phyloP scores from a whole-genome alignment of 2,329 filamentous ascomycete genomes.

The Cladosporium sphaerospermum region DNA sequence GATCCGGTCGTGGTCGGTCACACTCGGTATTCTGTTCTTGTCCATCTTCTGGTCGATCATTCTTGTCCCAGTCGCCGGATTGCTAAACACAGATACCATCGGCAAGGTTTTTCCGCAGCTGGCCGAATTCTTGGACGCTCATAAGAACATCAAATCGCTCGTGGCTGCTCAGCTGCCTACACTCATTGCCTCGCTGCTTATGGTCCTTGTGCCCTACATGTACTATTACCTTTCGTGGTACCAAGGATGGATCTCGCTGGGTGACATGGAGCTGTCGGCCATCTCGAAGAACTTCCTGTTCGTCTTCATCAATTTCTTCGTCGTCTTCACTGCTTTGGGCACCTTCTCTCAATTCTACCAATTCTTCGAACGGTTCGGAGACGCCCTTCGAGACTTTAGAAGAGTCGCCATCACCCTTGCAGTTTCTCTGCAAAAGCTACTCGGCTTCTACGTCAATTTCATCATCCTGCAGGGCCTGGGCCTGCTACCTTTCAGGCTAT shows the following conservation, averaged over 20 bases:
- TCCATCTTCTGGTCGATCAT: constrained; percentile 85
- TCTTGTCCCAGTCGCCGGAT: constrained; percentile 68
- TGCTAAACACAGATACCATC: constrained; percentile 78
- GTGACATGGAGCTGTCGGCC: constrained; percentile 86
- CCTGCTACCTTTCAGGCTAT: constrained; percentile 81
- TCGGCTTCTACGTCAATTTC: constrained; percentile 86
- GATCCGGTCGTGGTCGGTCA: constrained; percentile 75
- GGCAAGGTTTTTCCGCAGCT: constrained; percentile 64
- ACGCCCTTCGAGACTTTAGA: constrained; percentile 72
- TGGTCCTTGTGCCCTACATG: constrained; percentile 82
- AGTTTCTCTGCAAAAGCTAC: constrained; percentile 64
- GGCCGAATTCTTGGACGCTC: constrained; percentile 58
- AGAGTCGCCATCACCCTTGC: constrained; percentile 72
- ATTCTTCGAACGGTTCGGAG: constrained; percentile 57
- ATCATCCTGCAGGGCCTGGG: constrained; percentile 92
- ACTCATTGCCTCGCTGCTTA: constrained; percentile 75
- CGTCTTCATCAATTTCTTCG: constrained; percentile 97
- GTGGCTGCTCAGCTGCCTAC: constrained; percentile 87
- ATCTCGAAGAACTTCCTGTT: constrained; percentile 99
- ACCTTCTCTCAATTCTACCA: constrained; percentile 62
- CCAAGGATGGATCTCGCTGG: constrained; percentile 92
- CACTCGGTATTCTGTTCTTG: constrained; percentile 71
- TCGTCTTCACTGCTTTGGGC: constrained; percentile 84
- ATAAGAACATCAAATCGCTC: constrained; percentile 66
- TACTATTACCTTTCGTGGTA: constrained; percentile 88